Base-by-base conservation (phyloP, 345 rosid genomes). In the Eucalyptus pumila region DNA sequence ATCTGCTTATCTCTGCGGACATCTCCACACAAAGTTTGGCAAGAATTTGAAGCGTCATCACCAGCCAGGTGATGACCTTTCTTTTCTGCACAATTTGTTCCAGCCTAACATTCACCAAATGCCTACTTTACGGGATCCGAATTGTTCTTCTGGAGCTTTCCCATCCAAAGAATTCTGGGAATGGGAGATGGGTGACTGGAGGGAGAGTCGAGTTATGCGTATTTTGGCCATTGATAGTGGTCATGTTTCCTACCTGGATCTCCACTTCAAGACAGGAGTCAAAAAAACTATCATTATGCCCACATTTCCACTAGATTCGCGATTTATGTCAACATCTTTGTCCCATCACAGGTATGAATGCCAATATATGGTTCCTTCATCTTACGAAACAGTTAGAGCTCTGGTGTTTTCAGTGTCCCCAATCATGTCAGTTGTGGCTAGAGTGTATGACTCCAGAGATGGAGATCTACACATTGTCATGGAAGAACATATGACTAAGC, bases 111-210 rank as follows among this genome's bases (percentile, higher is more conserved):
- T 97, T 90, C 95, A 96, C 87, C 94, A 90, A 88, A 62, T 76
- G 67, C 86, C 94, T 90, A 91, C 87, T 23, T 93, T 86, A 86
- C 92, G 87, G 87, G 80, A 87, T 89, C 83, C 87, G 67, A 95
- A 97, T 89, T 96, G 99, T 88, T 94, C 99, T 11, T 93, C 89
- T 89, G 94, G 93, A 90, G 97, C 95, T 51, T 88, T 90, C 27
- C 91, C 93, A 23, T 80, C 85, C 76, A 87, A 94, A 56, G 98
- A 97, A 54, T 98, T 98, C 91, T 98, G 99, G 99, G 99, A 98
- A 89, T 97, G 99, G 99, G 99, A 97, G 94, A 96, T 96, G 98
- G 98, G 97, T 92, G 99, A 98, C 91, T 98, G 99, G 99, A 95
- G 98, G 91, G 94, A 94, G 88, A 95, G 94, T 91, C 94, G 97